phyloP scores from a whole-genome alignment of 1,284 basidiomycete species.

The Tilletia horrida region DNA sequence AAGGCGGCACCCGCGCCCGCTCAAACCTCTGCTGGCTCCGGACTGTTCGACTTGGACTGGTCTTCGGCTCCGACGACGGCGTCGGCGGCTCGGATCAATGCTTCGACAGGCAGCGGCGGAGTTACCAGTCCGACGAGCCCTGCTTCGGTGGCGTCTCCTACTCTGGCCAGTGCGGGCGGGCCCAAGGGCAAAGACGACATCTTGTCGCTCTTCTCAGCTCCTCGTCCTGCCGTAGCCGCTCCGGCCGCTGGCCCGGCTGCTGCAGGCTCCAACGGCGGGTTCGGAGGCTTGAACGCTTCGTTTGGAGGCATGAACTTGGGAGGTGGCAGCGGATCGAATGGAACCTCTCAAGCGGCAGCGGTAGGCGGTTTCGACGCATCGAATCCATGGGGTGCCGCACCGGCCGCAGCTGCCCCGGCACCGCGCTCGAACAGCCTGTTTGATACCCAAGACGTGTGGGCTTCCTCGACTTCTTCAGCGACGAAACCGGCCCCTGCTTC shows the following conservation, averaged over 20 bases:
- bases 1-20: conserved; percentile 21
- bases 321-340: neutral
- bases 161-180: conserved; percentile 56
- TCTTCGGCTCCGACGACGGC: conserved; percentile 36
- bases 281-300: conserved; percentile 27
- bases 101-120: conserved; percentile 56
- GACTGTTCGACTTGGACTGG: conserved; percentile 83
- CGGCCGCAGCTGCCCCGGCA: neutral
- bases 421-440: conserved; percentile 27
- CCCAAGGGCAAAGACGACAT: conserved; percentile 70
- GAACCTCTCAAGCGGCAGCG: neutral
- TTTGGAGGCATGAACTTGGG: conserved; percentile 27
- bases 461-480: neutral
- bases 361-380: neutral
- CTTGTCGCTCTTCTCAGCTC: conserved; percentile 67
- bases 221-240: conserved; percentile 15
- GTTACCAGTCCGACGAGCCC: conserved; percentile 29
- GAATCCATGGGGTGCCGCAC: conserved; percentile 20
- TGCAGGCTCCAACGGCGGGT: neutral
- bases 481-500: neutral
- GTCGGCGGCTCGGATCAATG: conserved; percentile 47
- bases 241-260: neutral
- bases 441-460: conserved; percentile 46
- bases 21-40: conserved; percentile 45
- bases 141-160: conserved; percentile 61